Evolutionary conservation across 1,139 yeast genomes (phyloP).

Genomic region (Yamadazyma atlantica): DNA sequence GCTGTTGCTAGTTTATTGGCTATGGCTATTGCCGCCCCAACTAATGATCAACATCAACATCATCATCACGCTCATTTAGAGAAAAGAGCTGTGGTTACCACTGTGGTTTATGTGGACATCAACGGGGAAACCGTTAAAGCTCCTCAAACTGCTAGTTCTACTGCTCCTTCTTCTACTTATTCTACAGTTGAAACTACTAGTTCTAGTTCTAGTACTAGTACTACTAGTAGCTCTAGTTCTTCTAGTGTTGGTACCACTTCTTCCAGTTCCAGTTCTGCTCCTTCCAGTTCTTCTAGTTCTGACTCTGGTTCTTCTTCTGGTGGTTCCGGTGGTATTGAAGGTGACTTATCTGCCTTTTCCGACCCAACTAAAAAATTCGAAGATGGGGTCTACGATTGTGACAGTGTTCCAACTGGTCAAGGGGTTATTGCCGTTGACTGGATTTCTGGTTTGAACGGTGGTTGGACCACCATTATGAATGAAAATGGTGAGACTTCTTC

Average conservation of each 20-base stretch:
- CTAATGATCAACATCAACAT: conserved; percentile 33
- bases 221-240: conserved; percentile 24
- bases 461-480: conserved; percentile 83
- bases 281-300: conserved; percentile 15
- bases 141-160: conserved; percentile 9
- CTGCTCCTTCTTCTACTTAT: conserved; percentile 7
- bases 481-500: conserved; percentile 62
- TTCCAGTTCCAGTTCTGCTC: conserved; percentile 17
- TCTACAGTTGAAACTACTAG: conserved; percentile 10
- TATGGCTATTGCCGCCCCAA: conserved; percentile 48
- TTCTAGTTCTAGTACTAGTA: conserved; percentile 24
- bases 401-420: conserved; percentile 81
- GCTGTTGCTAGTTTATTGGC: conserved; percentile 39
- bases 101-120: conserved; percentile 38
- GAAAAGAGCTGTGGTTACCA: conserved; percentile 45
- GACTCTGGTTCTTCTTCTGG: conserved; percentile 21
- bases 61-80: conserved; percentile 36
- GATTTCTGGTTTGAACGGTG: conserved; percentile 66
- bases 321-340: conserved; percentile 42
- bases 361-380: conserved; percentile 60
- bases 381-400: conserved; percentile 81
- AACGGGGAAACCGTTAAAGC: conserved; percentile 28
- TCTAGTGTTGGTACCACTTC: conserved; percentile 20
- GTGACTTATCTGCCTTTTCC: conserved; percentile 56
- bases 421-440: conserved; percentile 87